Evolutionary conservation across 441 rosid species (phyloP).

Genomic region (Croton laevigatus): DNA sequence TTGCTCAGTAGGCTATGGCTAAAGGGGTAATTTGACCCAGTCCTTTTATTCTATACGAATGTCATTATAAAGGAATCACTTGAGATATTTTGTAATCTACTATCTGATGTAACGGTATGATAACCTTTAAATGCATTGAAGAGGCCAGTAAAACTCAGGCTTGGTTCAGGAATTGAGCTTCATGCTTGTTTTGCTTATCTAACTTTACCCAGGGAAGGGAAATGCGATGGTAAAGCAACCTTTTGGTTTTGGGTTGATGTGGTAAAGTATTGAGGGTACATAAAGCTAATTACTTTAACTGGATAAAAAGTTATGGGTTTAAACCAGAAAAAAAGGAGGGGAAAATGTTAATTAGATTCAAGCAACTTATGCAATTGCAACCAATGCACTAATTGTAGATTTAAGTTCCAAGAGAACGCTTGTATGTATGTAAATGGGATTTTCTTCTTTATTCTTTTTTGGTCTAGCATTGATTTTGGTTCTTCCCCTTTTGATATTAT

Average conservation of each 20-base stretch:
- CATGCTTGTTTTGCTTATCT: background rate
- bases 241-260: constrained; percentile 10
- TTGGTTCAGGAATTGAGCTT: constrained; percentile 7
- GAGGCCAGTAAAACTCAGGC: background rate
- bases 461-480: background rate
- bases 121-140: background rate
- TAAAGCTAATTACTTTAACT: background rate
- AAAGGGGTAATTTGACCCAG: background rate
- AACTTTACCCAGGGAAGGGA: background rate
- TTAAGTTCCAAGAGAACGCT: background rate
- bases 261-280: background rate
- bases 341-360: background rate
- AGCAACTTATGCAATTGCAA: background rate
- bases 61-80: background rate
- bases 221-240: background rate
- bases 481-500: background rate
- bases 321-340: background rate
- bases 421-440: too few relatives aligned
- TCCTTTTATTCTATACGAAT: background rate
- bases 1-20: background rate
- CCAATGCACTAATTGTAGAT: background rate
- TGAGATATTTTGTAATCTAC: background rate
- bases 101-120: background rate
- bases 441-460: background rate
- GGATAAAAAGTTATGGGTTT: constrained; percentile 10